Conservation (phyloP, 225 moss, liverwort and hornwort genomes). For the Pleurozium schreberi region DNA sequence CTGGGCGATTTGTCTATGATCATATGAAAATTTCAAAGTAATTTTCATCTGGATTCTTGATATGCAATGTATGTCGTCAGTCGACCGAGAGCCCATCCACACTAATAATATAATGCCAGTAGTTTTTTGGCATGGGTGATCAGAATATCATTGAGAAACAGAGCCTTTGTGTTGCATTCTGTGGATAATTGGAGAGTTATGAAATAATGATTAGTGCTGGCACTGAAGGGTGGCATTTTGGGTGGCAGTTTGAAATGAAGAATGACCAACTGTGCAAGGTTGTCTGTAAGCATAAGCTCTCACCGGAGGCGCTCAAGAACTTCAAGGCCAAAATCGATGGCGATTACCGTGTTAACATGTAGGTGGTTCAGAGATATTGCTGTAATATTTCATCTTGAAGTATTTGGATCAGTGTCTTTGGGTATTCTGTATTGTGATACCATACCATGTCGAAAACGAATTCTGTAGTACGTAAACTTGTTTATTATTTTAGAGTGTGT, state of each 20-base stretch:
- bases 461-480: not conserved
- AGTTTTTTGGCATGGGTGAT: not conserved
- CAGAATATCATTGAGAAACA: not conserved
- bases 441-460: not conserved
- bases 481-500: not conserved
- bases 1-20: not conserved
- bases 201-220: not conserved
- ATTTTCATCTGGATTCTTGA: not conserved
- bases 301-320: constrained; percentile 34
- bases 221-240: not conserved
- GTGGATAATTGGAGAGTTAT: not conserved
- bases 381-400: not conserved
- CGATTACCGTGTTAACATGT: constrained; percentile 79
- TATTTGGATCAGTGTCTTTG: not conserved
- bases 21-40: not conserved
- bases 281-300: constrained; percentile 35
- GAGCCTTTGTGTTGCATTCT: not conserved
- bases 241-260: constrained; percentile 57
- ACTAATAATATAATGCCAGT: not conserved
- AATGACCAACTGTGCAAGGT: constrained; percentile 49
- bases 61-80: not conserved
- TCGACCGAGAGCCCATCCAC: not conserved
- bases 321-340: constrained; percentile 81
- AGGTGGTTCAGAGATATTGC: constrained; percentile 1
- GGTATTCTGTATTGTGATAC: not conserved